phyloP scores from a whole-genome alignment of 768 basidiomycete species.

The Cyclocybe aegerita region DNA sequence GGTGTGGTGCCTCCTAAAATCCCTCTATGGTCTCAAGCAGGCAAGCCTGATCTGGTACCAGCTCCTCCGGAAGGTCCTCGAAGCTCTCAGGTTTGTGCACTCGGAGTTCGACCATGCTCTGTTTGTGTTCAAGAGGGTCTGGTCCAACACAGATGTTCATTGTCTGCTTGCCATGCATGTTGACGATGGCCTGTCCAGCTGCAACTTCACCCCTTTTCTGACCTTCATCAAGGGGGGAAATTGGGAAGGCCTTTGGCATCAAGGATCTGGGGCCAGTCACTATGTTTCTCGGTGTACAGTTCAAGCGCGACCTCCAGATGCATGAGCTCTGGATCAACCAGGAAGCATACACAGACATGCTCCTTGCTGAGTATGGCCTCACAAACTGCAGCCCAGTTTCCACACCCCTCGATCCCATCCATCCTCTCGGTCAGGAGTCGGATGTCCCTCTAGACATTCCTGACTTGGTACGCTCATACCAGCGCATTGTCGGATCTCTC shows the following conservation, averaged over 20 bases:
- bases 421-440: slow-evolving; percentile 1
- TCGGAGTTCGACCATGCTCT: slow-evolving; percentile 11
- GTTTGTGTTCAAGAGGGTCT: slow-evolving; percentile 4
- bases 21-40: slow-evolving; percentile 14
- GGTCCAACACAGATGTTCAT: not conserved
- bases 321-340: slow-evolving; percentile 10
- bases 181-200: slow-evolving; percentile 7
- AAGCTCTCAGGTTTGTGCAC: slow-evolving; percentile 3
- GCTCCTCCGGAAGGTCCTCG: slow-evolving; percentile 7
- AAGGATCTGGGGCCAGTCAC: slow-evolving; percentile 23
- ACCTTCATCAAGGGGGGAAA: slow-evolving; percentile 15
- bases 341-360: not conserved
- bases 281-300: slow-evolving; percentile 20
- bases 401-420: slow-evolving; percentile 4
- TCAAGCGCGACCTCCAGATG: not conserved
- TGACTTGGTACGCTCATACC: slow-evolving; percentile 1
- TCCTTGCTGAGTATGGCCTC: slow-evolving; percentile 6
- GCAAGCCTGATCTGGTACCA: slow-evolving; percentile 11
- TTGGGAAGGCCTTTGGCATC: slow-evolving; percentile 20
- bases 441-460: not conserved
- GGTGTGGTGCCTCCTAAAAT: slow-evolving; percentile 10
- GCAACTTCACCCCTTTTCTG: slow-evolving; percentile 6
- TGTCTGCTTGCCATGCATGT: slow-evolving; percentile 11
- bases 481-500: slow-evolving; percentile 12
- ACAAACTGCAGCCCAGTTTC: slow-evolving; percentile 4